These are phyloP conservation scores for Clarireedia paspali DNA, from an alignment of 2,329 filamentous ascomycete species.

Conservation along the genomic window DNA sequence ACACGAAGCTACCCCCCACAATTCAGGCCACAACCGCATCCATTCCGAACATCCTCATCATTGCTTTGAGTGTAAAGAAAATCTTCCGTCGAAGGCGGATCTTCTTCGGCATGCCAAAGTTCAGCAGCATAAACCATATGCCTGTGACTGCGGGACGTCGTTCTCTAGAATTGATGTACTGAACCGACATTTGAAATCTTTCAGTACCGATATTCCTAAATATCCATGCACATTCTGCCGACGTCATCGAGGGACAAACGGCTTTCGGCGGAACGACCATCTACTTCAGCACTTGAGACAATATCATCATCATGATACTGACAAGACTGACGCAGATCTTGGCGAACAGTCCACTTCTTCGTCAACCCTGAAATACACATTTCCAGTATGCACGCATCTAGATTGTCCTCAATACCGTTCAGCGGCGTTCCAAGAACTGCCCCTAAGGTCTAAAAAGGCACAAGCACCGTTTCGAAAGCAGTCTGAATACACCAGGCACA, in stretches of 20 bases:
- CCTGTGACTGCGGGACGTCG: slow-evolving; percentile 19
- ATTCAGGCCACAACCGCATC: slow-evolving; percentile 4
- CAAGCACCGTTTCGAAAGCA: slow-evolving; percentile 12
- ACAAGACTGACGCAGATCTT: neutral
- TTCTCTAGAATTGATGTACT: slow-evolving; percentile 27
- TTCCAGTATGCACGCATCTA: slow-evolving; percentile 11
- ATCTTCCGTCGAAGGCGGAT: slow-evolving; percentile 2
- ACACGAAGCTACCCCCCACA: slow-evolving; percentile 9
- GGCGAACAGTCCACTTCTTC: neutral
- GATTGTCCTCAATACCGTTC: slow-evolving; percentile 12
- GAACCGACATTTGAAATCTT: slow-evolving; percentile 22
- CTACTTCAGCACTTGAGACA: slow-evolving; percentile 31
- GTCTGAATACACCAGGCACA: slow-evolving; percentile 30
- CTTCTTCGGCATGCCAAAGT: slow-evolving; percentile 13
- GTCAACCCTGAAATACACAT: neutral
- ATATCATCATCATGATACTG: slow-evolving; percentile 30
- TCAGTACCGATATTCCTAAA: slow-evolving; percentile 11
- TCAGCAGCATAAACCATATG: slow-evolving; percentile 13
- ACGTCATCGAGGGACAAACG: slow-evolving; percentile 27
- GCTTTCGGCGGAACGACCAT: slow-evolving; percentile 33
- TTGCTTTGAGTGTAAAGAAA: slow-evolving; percentile 12
- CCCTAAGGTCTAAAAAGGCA: neutral
- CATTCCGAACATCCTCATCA: neutral
- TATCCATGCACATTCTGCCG: slow-evolving; percentile 30
- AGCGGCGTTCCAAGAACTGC: slow-evolving; percentile 8